Conservation (phyloP, 805 yeast species). For the Ogataea corticis region DNA sequence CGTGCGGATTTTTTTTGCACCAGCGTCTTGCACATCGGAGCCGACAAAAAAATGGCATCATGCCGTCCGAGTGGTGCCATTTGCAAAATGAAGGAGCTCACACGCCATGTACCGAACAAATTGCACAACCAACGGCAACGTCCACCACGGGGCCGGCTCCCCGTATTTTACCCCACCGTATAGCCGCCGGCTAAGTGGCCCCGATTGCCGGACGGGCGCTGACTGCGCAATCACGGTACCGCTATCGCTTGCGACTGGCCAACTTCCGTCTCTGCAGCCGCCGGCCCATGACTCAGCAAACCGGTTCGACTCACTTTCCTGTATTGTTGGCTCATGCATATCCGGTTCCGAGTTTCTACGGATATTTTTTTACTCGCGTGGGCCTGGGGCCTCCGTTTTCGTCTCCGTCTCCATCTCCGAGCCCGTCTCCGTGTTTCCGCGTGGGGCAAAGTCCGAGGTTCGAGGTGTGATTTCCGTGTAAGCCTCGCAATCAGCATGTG, state of each 20-base stretch:
- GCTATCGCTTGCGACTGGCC: background rate
- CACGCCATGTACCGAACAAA: too few species aligned
- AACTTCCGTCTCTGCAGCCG: background rate
- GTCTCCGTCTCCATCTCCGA: slow-evolving; percentile 4
- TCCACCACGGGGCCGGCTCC: background rate
- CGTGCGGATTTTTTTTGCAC: background rate
- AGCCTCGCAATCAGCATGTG: too few species aligned
- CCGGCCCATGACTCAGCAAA: background rate
- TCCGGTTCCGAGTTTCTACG: slow-evolving; percentile 7
- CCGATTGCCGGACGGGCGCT: too few species aligned
- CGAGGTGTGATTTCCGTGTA: background rate
- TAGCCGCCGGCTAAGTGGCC: background rate
- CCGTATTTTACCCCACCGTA: background rate
- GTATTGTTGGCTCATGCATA: background rate
- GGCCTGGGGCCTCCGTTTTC: slow-evolving; percentile 6
- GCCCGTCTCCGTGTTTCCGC: slow-evolving; percentile 8
- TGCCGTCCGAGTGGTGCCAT: slow-evolving; percentile 1
- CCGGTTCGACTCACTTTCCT: background rate
- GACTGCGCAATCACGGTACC: too few species aligned
- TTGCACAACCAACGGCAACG: too few species aligned
- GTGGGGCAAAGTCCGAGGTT: slow-evolving; percentile 4
- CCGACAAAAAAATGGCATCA: slow-evolving; percentile 7
- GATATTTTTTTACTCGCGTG: background rate
- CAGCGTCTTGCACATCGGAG: background rate
- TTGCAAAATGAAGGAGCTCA: too few species aligned